Evolutionary conservation across 176 grass and related monocot species (phyloP).

Genomic region (Melocanna baccifera): DNA sequence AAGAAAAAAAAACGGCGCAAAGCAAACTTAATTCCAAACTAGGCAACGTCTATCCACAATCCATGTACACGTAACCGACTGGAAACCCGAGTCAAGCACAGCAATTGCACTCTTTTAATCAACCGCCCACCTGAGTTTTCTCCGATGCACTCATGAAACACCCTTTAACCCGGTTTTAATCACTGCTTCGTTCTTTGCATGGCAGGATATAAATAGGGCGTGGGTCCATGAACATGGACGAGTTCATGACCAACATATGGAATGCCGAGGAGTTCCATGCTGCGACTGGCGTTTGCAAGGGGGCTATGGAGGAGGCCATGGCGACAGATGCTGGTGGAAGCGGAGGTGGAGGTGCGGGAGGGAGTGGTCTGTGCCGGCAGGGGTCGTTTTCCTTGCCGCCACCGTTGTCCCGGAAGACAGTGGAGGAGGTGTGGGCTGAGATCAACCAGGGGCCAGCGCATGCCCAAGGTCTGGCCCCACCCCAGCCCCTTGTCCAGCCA

Average conservation of each 20-base stretch:
- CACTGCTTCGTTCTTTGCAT: constrained; percentile 6
- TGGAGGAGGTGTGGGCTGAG: constrained; percentile 93
- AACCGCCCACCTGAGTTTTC: constrained; percentile 6
- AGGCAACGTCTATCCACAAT: constrained; percentile 18
- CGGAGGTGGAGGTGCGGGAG: not conserved
- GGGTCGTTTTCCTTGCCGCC: constrained; percentile 59
- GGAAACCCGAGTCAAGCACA: constrained; percentile 1
- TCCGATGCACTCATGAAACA: not conserved
- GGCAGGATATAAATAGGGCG: constrained; percentile 22
- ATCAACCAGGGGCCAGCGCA: constrained; percentile 36
- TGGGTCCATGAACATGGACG: constrained; percentile 98
- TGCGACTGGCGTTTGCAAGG: not conserved
- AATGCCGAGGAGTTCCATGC: constrained; percentile 82
- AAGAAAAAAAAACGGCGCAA: not conserved
- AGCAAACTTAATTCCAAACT: constrained; percentile 19
- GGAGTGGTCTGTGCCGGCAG: constrained; percentile 48
- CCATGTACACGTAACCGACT: not conserved
- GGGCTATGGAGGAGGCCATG: not conserved
- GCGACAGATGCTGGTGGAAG: not conserved
- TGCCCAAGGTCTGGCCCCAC: not conserved
- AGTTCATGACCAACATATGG: constrained; percentile 95
- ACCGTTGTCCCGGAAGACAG: constrained; percentile 70
- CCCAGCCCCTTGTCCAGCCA: constrained; percentile 28
- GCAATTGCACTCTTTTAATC: constrained; percentile 19
- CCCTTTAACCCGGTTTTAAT: not conserved